Evolutionary conservation across 1,139 yeast species (phyloP).

Genomic region (Arxiozyma bovina): DNA sequence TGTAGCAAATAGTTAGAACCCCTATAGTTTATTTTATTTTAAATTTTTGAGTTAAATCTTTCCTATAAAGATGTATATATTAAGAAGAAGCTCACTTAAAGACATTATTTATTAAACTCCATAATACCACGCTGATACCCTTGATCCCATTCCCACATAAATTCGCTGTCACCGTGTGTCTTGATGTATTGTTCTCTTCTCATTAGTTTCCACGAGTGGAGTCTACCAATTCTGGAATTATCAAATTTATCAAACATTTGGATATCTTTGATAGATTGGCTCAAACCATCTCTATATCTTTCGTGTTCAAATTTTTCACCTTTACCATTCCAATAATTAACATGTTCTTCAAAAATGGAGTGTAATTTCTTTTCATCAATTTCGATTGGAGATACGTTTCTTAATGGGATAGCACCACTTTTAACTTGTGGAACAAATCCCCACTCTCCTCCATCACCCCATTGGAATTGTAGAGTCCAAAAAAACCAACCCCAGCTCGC

Average conservation of each 20-base stretch:
- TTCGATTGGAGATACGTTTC: constrained; percentile 1
- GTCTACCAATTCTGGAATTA: constrained; percentile 66
- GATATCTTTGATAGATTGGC: constrained; percentile 66
- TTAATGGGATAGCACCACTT: constrained; percentile 46
- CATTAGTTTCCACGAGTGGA: constrained; percentile 54
- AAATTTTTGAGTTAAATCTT: not conserved
- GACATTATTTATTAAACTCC: constrained; percentile 14
- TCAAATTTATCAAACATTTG: constrained; percentile 56
- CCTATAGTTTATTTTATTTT: too few species aligned
- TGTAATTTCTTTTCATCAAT: constrained; percentile 40
- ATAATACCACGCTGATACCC: constrained; percentile 61
- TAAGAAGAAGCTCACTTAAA: not conserved
- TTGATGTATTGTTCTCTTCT: constrained; percentile 51
- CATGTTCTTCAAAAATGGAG: constrained; percentile 41
- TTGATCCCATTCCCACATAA: constrained; percentile 81
- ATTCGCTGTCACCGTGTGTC: constrained; percentile 46
- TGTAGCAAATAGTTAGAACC: not conserved
- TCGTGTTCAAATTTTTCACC: constrained; percentile 69
- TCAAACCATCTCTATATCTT: constrained; percentile 70
- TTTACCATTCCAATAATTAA: constrained; percentile 58
- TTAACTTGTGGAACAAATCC: constrained; percentile 75
- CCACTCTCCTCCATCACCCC: constrained; percentile 96
- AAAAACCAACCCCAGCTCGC: constrained; percentile 68
- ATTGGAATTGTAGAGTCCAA: constrained; percentile 84
- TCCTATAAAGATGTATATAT: not conserved